Evolutionary conservation across 129 eudicot species (phyloP).

Genomic region (sunflower (Helianthus annuus)): HanXRQr2.0-SUNRISE NC_035442.2:181089241-181089740

Average conservation of each 20-base stretch:
- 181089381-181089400: conserved; percentile 90
- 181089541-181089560: too few species aligned
- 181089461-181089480: conserved; percentile 98
- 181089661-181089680: conserved; percentile 61
- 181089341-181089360: neutral
- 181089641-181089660: conserved; percentile 62
- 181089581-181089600: neutral
- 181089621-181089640: conserved; percentile 23
- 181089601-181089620: neutral
- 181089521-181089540: neutral
- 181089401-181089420: conserved; percentile 99
- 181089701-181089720: conserved; percentile 53
- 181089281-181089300: neutral
- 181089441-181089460: conserved; percentile 89
- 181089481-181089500: conserved; percentile 92
- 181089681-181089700: conserved; percentile 81
- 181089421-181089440: conserved; percentile 97
- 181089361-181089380: conserved; percentile 4
- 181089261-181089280: neutral
- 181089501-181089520: conserved; percentile 67
- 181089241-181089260: neutral
- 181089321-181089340: neutral
- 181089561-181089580: too few species aligned
- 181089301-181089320: neutral
- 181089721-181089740: conserved; percentile 46